Conservation (phyloP, 805 yeast species). For the Sporopachydermia lactativora region DNA sequence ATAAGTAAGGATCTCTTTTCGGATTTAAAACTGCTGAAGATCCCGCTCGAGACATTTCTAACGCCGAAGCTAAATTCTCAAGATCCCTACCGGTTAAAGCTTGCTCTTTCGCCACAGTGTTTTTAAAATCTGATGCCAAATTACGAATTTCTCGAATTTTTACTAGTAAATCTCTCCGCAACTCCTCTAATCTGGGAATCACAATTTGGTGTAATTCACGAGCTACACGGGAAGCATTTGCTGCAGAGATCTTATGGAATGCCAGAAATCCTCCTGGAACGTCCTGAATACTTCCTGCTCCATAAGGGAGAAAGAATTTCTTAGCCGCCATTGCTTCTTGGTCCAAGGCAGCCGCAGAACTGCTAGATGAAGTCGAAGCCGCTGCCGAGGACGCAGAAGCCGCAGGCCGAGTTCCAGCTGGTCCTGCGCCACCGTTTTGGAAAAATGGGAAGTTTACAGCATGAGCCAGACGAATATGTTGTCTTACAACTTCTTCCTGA, state of each 20-base stretch:
- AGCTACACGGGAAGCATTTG: slow-evolving; percentile 40
- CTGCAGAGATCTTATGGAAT: slow-evolving; percentile 48
- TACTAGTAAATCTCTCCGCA: slow-evolving; percentile 61
- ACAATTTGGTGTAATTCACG: slow-evolving; percentile 47
- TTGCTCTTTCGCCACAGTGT: slow-evolving; percentile 56
- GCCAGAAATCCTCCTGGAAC: slow-evolving; percentile 57
- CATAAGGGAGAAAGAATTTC: slow-evolving; percentile 39
- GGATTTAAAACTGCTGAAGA: slow-evolving; percentile 29
- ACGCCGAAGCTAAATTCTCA: slow-evolving; percentile 38
- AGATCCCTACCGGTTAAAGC: slow-evolving; percentile 47
- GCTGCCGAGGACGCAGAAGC: slow-evolving; percentile 2
- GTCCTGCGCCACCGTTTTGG: slow-evolving; percentile 16
- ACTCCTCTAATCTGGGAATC: slow-evolving; percentile 52
- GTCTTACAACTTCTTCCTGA: slow-evolving; percentile 80
- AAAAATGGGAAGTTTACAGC: slow-evolving; percentile 48
- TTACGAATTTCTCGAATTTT: slow-evolving; percentile 81
- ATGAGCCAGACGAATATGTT: slow-evolving; percentile 67
- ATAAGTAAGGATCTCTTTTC: slow-evolving; percentile 69
- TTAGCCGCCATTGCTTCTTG: slow-evolving; percentile 22
- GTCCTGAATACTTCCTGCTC: slow-evolving; percentile 68
- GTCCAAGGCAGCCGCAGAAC: slow-evolving; percentile 6
- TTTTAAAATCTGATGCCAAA: slow-evolving; percentile 73
- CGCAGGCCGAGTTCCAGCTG: slow-evolving; percentile 3
- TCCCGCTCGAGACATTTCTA: slow-evolving; percentile 43
- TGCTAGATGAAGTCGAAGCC: background rate